These are phyloP conservation scores for Anthracocystis panici-leucophaei DNA, from an alignment of 1,284 basidiomycete species.

Conservation along the genomic window DNA sequence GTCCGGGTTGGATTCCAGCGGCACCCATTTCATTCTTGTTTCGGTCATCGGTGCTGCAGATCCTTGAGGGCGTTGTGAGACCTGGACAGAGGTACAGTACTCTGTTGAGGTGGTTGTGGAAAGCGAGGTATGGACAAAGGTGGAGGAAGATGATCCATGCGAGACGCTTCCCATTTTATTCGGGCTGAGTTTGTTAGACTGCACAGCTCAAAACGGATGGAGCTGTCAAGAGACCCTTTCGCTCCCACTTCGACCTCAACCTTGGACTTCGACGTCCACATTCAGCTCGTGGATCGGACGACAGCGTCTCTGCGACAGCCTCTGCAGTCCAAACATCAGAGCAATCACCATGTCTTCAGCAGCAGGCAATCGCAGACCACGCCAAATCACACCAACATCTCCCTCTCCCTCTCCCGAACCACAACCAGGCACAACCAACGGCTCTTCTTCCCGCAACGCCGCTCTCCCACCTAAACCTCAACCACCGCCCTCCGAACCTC, in stretches of 20 bases:
- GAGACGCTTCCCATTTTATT: neutral
- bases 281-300: neutral
- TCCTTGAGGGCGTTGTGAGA: no score
- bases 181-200: neutral
- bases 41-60: constrained; percentile 1
- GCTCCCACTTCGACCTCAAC: neutral
- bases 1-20: constrained; percentile 69
- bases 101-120: no score
- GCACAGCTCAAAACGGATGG: neutral
- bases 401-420: constrained; percentile 52
- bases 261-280: no score
- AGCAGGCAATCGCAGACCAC: constrained; percentile 23
- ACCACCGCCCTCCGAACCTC: neutral
- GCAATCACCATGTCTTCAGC: constrained; percentile 22
- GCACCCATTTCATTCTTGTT: constrained; percentile 61
- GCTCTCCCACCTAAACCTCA: neutral
- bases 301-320: neutral
- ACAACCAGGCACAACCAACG: constrained; percentile 24
- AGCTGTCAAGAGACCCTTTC: neutral
- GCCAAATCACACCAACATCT: constrained; percentile 49
- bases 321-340: neutral
- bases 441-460: constrained; percentile 8
- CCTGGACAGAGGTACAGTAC: no score
- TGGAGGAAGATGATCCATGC: constrained; percentile 2
- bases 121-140: neutral